Conservation (phyloP, 495 filamentous ascomycete species). For the Friedmanniomyces simplex region DNA sequence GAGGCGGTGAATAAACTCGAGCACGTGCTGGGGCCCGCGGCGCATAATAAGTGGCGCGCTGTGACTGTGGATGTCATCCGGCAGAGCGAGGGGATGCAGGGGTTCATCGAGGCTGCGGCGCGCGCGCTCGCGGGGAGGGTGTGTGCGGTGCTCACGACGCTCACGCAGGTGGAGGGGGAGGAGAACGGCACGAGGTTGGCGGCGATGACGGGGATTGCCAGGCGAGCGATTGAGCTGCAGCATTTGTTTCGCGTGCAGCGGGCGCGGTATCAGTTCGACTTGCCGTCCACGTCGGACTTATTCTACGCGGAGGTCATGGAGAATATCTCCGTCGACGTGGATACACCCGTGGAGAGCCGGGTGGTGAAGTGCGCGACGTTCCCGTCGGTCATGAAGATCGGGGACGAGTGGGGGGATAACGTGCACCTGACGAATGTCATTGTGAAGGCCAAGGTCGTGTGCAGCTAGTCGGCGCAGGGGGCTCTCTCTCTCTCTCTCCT, state of each 20-base stretch:
- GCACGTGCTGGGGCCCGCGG: neutral
- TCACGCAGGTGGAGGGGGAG: conserved; percentile 6
- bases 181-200: neutral
- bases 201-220: conserved; percentile 8
- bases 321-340: conserved; percentile 17
- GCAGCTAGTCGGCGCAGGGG: neutral
- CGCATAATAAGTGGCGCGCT: conserved; percentile 15
- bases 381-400: conserved; percentile 27
- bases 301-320: conserved; percentile 23
- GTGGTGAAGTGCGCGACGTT: conserved; percentile 24
- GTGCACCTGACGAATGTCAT: conserved; percentile 24
- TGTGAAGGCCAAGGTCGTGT: conserved; percentile 26
- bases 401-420: conserved; percentile 26
- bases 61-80: conserved; percentile 13
- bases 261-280: conserved; percentile 14
- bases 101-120: neutral
- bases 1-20: conserved; percentile 4
- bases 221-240: conserved; percentile 12
- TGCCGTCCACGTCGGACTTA: conserved; percentile 5
- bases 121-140: conserved; percentile 2
- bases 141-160: neutral
- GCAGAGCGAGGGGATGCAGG: conserved; percentile 6
- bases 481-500: no score
- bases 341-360: conserved; percentile 7
- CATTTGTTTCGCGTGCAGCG: conserved; percentile 16